Conservation (phyloP, 805 yeast species). For the Candida maltosa region DNA sequence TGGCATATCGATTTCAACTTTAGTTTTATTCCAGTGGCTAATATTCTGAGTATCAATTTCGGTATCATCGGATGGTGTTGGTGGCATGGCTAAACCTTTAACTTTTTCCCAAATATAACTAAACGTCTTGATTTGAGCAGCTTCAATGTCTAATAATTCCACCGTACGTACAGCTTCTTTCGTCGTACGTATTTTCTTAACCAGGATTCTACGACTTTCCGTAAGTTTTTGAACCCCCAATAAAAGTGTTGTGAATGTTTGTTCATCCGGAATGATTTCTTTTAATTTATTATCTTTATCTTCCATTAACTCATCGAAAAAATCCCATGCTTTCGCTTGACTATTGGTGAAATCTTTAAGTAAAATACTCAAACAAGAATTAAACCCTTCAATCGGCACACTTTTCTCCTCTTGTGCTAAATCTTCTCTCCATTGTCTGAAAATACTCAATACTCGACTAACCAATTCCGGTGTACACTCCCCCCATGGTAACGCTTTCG, state of each 20-base stretch:
- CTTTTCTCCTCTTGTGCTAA: background rate
- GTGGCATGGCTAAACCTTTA: slow-evolving; percentile 27
- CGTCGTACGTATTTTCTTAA: slow-evolving; percentile 13
- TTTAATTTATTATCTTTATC: slow-evolving; percentile 10
- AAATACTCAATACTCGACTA: slow-evolving; percentile 18
- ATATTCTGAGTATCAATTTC: slow-evolving; percentile 4
- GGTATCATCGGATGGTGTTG: slow-evolving; percentile 25
- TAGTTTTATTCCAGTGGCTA: slow-evolving; percentile 16
- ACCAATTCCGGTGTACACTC: slow-evolving; percentile 16
- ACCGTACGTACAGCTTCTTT: slow-evolving; percentile 16
- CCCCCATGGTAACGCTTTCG: slow-evolving; percentile 33
- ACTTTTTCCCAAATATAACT: slow-evolving; percentile 25
- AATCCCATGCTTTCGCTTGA: slow-evolving; percentile 35
- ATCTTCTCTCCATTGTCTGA: slow-evolving; percentile 12
- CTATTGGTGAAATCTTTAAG: slow-evolving; percentile 30
- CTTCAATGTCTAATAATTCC: slow-evolving; percentile 25
- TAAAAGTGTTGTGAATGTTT: slow-evolving; percentile 37
- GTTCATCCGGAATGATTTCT: slow-evolving; percentile 25
- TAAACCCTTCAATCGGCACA: slow-evolving; percentile 25
- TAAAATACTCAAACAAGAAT: slow-evolving; percentile 33
- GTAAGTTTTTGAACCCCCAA: slow-evolving; percentile 27
- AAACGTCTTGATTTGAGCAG: slow-evolving; percentile 23
- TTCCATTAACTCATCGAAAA: slow-evolving; percentile 27
- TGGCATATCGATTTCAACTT: slow-evolving; percentile 29
- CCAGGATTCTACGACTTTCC: slow-evolving; percentile 11